Conservation (phyloP, 2,329 filamentous ascomycete genomes). For the Neoscytalidium dimidiatum region DNA sequence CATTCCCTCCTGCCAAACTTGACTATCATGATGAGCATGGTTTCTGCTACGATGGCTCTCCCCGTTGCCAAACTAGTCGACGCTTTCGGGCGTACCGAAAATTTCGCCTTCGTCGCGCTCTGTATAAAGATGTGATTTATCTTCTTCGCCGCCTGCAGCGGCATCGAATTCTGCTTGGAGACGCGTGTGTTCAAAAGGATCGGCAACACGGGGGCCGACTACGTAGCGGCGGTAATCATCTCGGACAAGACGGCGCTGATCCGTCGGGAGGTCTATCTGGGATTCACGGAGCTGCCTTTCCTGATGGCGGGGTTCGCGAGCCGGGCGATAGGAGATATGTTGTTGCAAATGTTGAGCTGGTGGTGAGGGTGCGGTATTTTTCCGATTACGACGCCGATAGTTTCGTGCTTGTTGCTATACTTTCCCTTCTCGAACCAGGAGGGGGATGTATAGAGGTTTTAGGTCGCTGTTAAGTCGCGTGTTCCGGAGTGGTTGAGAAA, state of each 20-base stretch:
- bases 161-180: not conserved
- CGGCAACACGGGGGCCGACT: slow-evolving; percentile 32
- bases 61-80: not conserved
- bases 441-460: not conserved
- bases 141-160: not conserved
- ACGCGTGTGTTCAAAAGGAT: not conserved
- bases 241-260: slow-evolving; percentile 68
- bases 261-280: slow-evolving; percentile 65
- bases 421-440: not conserved
- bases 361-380: slow-evolving; percentile 70
- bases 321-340: slow-evolving; percentile 54
- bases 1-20: not conserved
- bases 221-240: slow-evolving; percentile 64
- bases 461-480: not conserved
- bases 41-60: not conserved
- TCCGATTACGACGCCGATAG: slow-evolving; percentile 62
- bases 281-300: slow-evolving; percentile 64
- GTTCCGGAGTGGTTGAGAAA: not conserved
- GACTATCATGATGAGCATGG: not conserved
- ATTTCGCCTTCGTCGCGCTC: not conserved
- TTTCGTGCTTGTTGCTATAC: slow-evolving; percentile 55
- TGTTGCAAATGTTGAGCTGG: slow-evolving; percentile 58
- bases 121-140: not conserved
- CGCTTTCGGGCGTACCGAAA: not conserved
- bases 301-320: slow-evolving; percentile 67